phyloP scores from a whole-genome alignment of 345 rosid genomes.

The Arabidopsis suecica region DNA sequence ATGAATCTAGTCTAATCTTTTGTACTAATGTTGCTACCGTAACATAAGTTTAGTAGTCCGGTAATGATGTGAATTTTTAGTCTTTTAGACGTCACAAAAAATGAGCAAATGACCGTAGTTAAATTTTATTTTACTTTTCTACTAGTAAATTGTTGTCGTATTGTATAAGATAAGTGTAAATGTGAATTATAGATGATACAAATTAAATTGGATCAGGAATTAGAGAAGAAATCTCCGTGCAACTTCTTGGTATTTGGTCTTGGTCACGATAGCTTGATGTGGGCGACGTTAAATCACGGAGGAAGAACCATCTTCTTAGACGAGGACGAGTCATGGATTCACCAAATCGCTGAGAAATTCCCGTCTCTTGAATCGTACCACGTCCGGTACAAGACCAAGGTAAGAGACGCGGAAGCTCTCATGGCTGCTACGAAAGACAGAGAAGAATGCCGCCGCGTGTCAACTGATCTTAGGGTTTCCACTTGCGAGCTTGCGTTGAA shows the following conservation, averaged over 20 bases:
- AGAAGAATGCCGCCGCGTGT: conserved; percentile 54
- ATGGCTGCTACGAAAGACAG: conserved; percentile 48
- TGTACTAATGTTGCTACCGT: not conserved
- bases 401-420: conserved; percentile 60
- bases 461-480: conserved; percentile 63
- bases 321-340: conserved; percentile 82
- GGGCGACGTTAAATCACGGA: conserved; percentile 78
- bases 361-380: conserved; percentile 76
- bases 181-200: not conserved
- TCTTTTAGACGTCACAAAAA: no score
- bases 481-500: conserved; percentile 67
- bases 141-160: no score
- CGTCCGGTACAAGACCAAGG: conserved; percentile 72
- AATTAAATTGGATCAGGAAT: conserved; percentile 32
- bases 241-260: conserved; percentile 88
- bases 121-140: no score
- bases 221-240: conserved; percentile 77
- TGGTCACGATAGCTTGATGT: conserved; percentile 93
- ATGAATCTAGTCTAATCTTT: not conserved
- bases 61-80: no score
- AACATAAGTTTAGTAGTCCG: not conserved
- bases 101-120: no score
- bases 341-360: conserved; percentile 51
- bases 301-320: conserved; percentile 90
- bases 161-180: not conserved